Evolutionary conservation across 371 early-diverging fungal species (phyloP), one percentile per base, ranked within the genome.

Genomic region (Mucor indicus): DNA sequence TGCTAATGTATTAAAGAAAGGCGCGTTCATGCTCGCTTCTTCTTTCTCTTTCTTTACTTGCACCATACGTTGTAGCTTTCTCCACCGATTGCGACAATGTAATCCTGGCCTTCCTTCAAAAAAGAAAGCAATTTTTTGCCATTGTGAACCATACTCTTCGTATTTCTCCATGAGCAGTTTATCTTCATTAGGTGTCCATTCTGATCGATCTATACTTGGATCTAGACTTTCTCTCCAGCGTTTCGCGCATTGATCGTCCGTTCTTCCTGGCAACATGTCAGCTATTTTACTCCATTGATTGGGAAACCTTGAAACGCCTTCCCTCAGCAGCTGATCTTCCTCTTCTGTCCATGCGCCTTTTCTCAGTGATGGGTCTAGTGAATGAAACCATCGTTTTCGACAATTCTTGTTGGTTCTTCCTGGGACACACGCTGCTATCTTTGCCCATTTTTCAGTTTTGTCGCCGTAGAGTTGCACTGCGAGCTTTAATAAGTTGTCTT

Each of bases 201-300:
- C 81, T 6, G 84, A 81, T 19, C 84, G 70, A 45, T 87, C 83
- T 30, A 91, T 90, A 24, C 72, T 69, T 4, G 90, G 89, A 69
- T 91, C 90, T 29, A 91, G 62, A 37, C 81, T 80, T 64, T 91
- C 88, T 12, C 89, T 68, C 90, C 90, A 91, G 16, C 91, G 77
- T 65, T 89, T 88, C 13, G 88, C 86, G 43, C 89, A 88, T 48
- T 89, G 90, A 59, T 89, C 88, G 55, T 89, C 89, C 4, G 88
- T 91, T n/a, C 91, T 69, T 7, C 91, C 91, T 11, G 75, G 77
- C 19, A 91, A 75, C 55, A 80, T 76, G 50, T 87, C 86, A 3
- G 91, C 90, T 41, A 91, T 84, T 45, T 83, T 81, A 49, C 87
- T 84, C 91, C 91, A 91, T 67, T 87, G 86, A 23, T 81, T 75